Evolutionary conservation across 2,329 filamentous ascomycete genomes (phyloP).

Genomic region (Xylaria multiplex): DNA sequence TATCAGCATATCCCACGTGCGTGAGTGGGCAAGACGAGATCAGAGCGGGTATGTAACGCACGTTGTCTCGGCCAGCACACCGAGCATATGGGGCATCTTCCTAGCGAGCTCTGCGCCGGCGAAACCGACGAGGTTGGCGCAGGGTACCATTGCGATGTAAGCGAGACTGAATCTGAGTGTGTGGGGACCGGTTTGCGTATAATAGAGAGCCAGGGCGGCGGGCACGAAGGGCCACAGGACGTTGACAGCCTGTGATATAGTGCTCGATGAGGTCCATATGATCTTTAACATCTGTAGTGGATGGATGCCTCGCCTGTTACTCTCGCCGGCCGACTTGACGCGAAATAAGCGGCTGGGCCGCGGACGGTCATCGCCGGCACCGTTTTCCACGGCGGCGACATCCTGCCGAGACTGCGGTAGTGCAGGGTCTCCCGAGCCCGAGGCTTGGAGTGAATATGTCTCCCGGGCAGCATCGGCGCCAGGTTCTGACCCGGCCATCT

Average conservation of each 20-base stretch:
- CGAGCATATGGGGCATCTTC: conserved; percentile 79
- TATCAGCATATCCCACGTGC: conserved; percentile 40
- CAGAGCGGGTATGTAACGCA: conserved; percentile 47
- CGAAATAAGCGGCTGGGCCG: conserved; percentile 35
- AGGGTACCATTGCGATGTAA: conserved; percentile 81
- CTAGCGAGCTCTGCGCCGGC: conserved; percentile 76
- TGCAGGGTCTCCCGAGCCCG: conserved; percentile 39
- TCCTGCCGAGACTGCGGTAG: conserved; percentile 45
- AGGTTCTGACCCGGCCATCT: conserved; percentile 23
- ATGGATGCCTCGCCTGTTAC: conserved; percentile 73
- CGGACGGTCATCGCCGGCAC: conserved; percentile 31
- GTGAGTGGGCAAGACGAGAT: conserved; percentile 31
- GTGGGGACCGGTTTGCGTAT: conserved; percentile 55
- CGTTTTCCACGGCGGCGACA: conserved; percentile 4
- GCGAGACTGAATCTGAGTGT: conserved; percentile 74
- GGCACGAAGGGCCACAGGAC: conserved; percentile 80
- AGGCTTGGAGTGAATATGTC: conserved; percentile 35
- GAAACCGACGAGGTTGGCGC: conserved; percentile 80
- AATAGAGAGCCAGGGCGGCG: conserved; percentile 72
- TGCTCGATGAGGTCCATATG: conserved; percentile 70
- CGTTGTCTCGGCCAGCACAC: conserved; percentile 69
- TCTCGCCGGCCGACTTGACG: conserved; percentile 66
- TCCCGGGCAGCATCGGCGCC: conserved; percentile 34
- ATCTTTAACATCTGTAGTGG: conserved; percentile 72
- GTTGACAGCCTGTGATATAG: conserved; percentile 72